A percentile compares a stretch with the other conserved stretches of the same genome.
phyloP scores from a whole-genome alignment of 495 filamentous ascomycete species.

The Barbatosphaeria neglecta region DNA sequence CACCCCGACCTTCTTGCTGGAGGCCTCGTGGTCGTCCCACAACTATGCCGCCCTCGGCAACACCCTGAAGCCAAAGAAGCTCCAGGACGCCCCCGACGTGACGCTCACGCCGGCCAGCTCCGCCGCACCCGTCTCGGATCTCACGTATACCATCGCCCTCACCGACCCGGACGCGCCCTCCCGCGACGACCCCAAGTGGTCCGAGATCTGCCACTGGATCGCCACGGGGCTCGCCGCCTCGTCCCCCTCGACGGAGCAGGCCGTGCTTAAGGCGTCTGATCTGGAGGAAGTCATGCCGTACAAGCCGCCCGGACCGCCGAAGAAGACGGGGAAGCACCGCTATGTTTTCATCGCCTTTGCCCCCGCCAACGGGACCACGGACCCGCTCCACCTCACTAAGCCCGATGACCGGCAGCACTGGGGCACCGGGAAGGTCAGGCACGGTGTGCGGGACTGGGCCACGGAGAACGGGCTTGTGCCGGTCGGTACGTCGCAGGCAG shows the following conservation, averaged over 20 bases:
- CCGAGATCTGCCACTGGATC: conserved; percentile 68
- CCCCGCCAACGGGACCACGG: conserved; percentile 25
- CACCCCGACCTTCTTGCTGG: conserved; percentile 38
- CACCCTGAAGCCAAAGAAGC: conserved; percentile 38
- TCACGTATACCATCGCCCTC: conserved; percentile 33
- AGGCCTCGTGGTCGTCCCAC: conserved; percentile 36
- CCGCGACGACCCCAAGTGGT: conserved; percentile 50
- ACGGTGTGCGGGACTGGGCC: conserved; percentile 53
- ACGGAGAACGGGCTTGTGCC: conserved; percentile 46
- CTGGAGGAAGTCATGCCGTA: conserved; percentile 41
- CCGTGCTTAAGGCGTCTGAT: conserved; percentile 11
- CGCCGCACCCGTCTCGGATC: neutral
- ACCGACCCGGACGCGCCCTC: conserved; percentile 65
- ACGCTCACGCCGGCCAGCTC: conserved; percentile 12
- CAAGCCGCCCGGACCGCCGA: conserved; percentile 50
- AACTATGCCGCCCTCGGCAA: conserved; percentile 48
- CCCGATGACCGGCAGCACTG: conserved; percentile 50
- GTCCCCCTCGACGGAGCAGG: too few relatives aligned
- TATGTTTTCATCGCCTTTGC: conserved; percentile 54
- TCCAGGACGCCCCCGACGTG: conserved; percentile 40
- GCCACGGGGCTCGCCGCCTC: conserved; percentile 21
- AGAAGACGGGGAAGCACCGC: conserved; percentile 54
- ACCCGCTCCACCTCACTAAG: conserved; percentile 33
- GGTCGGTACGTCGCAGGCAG: conserved; percentile 39
- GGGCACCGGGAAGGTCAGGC: conserved; percentile 43